Evolutionary conservation across 2,329 filamentous ascomycete species (phyloP).

Genomic region (Rhinocladiella similis): DNA sequence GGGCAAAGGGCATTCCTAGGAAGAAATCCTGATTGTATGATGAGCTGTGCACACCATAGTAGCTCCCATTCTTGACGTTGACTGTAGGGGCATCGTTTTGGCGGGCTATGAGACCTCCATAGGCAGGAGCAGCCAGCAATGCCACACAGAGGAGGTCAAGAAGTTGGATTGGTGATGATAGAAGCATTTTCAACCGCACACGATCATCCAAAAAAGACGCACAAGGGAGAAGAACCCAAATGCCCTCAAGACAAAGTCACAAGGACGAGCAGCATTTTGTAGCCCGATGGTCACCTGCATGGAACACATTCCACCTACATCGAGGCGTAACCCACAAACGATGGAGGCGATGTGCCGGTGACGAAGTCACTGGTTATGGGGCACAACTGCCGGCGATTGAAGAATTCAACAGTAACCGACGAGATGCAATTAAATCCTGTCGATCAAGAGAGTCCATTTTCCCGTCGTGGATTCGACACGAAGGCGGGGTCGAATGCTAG

Average conservation of each 20-base stretch:
- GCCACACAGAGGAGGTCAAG: neutral
- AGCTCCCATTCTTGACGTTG: constrained; percentile 47
- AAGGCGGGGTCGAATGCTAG: neutral
- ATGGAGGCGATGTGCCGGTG: too few species aligned
- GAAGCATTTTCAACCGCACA: neutral
- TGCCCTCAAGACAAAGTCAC: too few species aligned
- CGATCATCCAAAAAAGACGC: neutral
- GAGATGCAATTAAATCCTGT: neutral
- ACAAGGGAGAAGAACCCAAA: too few species aligned
- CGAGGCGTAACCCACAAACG: too few species aligned
- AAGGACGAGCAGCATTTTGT: too few species aligned
- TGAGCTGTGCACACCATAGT: constrained; percentile 42
- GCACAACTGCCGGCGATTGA: too few species aligned
- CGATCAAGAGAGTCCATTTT: neutral
- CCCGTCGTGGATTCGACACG: neutral
- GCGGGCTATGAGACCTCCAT: constrained; percentile 1
- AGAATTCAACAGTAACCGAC: neutral
- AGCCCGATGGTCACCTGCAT: too few species aligned
- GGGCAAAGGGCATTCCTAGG: constrained; percentile 35
- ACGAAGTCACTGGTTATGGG: too few species aligned
- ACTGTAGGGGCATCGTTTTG: constrained; percentile 10
- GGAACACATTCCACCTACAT: too few species aligned
- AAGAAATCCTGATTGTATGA: constrained; percentile 50
- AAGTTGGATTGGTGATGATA: neutral
- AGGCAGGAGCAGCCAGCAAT: neutral